Base-by-base conservation (phyloP, 2,329 filamentous ascomycete species). In the Ilyonectria robusta region DNA sequence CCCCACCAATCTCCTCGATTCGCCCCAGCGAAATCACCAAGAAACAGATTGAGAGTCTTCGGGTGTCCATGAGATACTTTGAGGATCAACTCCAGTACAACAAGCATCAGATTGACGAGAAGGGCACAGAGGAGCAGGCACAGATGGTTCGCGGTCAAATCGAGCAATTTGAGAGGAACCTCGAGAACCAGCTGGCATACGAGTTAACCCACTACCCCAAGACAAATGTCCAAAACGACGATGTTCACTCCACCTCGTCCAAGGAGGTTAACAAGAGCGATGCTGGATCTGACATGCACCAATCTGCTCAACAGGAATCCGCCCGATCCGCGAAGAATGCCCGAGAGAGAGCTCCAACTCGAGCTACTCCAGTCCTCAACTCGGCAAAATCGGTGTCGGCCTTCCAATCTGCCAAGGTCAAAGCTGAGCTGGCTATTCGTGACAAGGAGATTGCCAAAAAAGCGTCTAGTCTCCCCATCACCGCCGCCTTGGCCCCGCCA, bases 11-110 rank as follows among this genome's bases (percentile, higher is more conserved):
- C 26, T 89, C 88, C n/a, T 89, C 88, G 7, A 90, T 90, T 68
- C 84, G 84, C 23, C 85, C 84, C 4, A 90, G 88, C 71, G 86
- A 88, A n/a, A 88, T 90, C 70, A 90, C 87, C 8, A 87, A 81
- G 74, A 87, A 86, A 70, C 88, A 90, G 70, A 84, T 90, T 56
- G 83, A 85, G 23, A 78, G 80, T 47, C 82, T 91, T 60, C 84
- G 83, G 46, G 72, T 76, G n/a, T 84, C 84, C n/a, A 81, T 91
- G 66, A 87, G 85, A 72, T 85, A 86, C 64, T 81, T 87, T 46
- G 85, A 90, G 68, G 85, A 88, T 66, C 88, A 91, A 70, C 77
- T 91, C 50, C 84, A 85, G 59, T 89, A 87, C 80, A 91, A 91
- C 74, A 86, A 84, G 70, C 87, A 91, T 68, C 88, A 91, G 70